Evolutionary conservation across 345 rosid species (phyloP), one percentile per base, ranked within the genome.

Genomic region (Toxicodendron radicans): DNA sequence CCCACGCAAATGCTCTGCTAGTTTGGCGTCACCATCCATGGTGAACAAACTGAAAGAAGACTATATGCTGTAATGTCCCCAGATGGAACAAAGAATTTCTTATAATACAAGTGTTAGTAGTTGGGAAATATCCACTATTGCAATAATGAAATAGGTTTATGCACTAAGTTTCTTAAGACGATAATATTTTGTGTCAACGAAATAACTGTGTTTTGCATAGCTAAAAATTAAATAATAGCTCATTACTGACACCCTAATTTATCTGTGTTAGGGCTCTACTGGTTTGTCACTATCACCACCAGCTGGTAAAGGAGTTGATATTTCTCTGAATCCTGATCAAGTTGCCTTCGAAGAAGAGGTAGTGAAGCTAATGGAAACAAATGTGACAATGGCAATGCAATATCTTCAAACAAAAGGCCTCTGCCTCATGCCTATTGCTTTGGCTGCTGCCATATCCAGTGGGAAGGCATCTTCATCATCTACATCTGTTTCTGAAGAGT

Each of bases 371-470:
- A 83, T 88, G 88, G 92, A 88, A 57, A 82, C 88, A 46, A 83
- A 83, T 23, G 72, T 86, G 83, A 85, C 81, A n/a, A 70, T 78
- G 53, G 92, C 88, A 56, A 84, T 86, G 90, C 89, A 86, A 65
- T 81, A 84, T 78, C 79, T 86, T 51, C 88, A 88, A 58, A 85
- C 82, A 52, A 86, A 84, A 73, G 92, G 90, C 24, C 83, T 88
- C 20, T 88, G 88, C 75, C 82, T 86, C 61, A 88, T 86, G 90
- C 92, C 92, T 3, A 79, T 86, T 14, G 81, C 88, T 54, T 83
- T 85, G 1, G 85, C 90, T 20, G 21, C 80, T 2, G 80, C 87
- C 68, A 85, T 85, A 59, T 74, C 86, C 52, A 62, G 62, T 14
- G 79, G 75, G 23, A 86, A 80, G 71, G 73, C 82, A 54, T 38